These are phyloP conservation scores for Falciphora oryzae DNA, from an alignment of 2,329 filamentous ascomycete species.

Conservation along the genomic window DNA sequence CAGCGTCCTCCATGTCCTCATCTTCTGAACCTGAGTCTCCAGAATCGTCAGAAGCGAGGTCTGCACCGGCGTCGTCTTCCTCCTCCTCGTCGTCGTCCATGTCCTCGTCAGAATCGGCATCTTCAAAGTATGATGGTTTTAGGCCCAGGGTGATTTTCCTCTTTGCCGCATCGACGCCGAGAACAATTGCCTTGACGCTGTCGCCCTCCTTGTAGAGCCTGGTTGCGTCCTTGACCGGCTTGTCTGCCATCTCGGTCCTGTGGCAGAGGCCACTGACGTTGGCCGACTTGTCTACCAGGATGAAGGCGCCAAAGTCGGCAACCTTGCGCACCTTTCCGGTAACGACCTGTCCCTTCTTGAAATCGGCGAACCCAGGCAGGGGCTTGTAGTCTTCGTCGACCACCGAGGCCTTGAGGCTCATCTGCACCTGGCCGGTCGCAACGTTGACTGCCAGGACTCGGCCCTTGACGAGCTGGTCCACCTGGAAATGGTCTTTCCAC, in stretches of 20 bases:
- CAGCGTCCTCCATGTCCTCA: slow-evolving; percentile 42
- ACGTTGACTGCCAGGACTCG: slow-evolving; percentile 70
- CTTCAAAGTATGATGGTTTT: slow-evolving; percentile 74
- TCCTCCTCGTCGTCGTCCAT: slow-evolving; percentile 35
- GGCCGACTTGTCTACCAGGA: slow-evolving; percentile 77
- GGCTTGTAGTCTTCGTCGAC: slow-evolving; percentile 74
- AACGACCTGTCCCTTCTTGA: slow-evolving; percentile 73
- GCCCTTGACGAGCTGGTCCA: slow-evolving; percentile 86
- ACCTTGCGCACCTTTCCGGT: slow-evolving; percentile 91
- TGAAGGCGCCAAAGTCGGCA: slow-evolving; percentile 91
- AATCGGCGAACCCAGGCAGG: slow-evolving; percentile 66
- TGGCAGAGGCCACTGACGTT: slow-evolving; percentile 94
- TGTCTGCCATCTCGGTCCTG: slow-evolving; percentile 84
- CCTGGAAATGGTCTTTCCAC: slow-evolving; percentile 84
- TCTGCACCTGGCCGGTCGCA: slow-evolving; percentile 65
- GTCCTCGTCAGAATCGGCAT: slow-evolving; percentile 43
- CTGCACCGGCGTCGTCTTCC: slow-evolving; percentile 41
- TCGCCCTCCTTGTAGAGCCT: slow-evolving; percentile 89
- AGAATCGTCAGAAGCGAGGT: slow-evolving; percentile 30
- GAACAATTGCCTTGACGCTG: slow-evolving; percentile 82
- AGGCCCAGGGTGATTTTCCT: slow-evolving; percentile 82
- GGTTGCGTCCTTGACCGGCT: slow-evolving; percentile 73
- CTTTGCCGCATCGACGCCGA: slow-evolving; percentile 70
- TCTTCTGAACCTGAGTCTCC: slow-evolving; percentile 41
- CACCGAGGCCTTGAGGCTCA: slow-evolving; percentile 82